These are phyloP conservation scores for Pythium vanterpoolii DNA, from an alignment of 352 stramenopile genomes.

Conservation along the genomic window DNA sequence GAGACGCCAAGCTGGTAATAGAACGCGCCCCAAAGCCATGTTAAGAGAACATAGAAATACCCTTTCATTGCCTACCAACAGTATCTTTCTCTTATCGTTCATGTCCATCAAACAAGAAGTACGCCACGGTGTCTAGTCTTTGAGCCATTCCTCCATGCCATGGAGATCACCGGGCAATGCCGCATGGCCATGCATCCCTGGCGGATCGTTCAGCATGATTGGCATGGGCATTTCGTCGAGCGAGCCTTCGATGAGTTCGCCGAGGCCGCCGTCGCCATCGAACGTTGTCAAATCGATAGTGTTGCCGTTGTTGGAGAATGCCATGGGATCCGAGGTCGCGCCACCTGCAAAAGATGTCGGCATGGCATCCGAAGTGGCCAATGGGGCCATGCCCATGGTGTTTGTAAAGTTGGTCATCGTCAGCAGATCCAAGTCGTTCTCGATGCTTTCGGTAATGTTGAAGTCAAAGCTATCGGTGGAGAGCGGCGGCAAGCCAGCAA, in stretches of 20 bases:
- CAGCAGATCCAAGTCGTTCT: constrained; percentile 75
- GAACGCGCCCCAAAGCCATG: neutral
- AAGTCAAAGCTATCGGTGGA: constrained; percentile 69
- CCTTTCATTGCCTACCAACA: neutral
- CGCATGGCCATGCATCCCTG: constrained; percentile 37
- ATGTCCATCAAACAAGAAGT: neutral
- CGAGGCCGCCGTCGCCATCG: constrained; percentile 25
- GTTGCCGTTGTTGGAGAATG: constrained; percentile 33
- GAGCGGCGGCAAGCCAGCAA: constrained; percentile 50
- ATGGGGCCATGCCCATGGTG: constrained; percentile 16
- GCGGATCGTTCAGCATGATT: constrained; percentile 53
- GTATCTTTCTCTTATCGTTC: neutral
- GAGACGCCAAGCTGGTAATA: constrained; percentile 66
- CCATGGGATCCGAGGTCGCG: constrained; percentile 33
- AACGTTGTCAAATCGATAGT: constrained; percentile 28
- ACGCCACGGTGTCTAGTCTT: constrained; percentile 48
- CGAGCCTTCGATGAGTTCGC: constrained; percentile 48
- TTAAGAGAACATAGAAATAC: constrained; percentile 8
- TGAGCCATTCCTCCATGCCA: constrained; percentile 77
- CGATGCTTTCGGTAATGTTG: constrained; percentile 74
- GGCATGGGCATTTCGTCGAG: constrained; percentile 62
- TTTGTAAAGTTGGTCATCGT: constrained; percentile 62
- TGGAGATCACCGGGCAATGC: constrained; percentile 67
- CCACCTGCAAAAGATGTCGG: neutral
- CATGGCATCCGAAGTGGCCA: constrained; percentile 10